A percentile compares a stretch with the other conserved stretches of the same genome.
Conservation (phyloP, 2,329 filamentous ascomycete species). For the Beauveria australis region DNA sequence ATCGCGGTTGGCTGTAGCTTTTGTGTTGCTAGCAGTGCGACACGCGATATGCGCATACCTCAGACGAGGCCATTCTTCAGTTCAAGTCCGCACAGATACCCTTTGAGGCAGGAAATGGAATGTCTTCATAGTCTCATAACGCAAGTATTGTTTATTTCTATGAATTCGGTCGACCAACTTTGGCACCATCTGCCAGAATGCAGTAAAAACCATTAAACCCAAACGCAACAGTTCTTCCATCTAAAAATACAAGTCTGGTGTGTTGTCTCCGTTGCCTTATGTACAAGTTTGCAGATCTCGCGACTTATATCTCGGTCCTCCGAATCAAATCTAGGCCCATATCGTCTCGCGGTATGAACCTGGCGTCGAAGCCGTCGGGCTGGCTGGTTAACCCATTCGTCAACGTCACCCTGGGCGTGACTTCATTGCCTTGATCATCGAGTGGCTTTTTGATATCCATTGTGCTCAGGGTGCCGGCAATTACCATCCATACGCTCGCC, state of each 20-base stretch:
- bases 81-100: too few relatives aligned
- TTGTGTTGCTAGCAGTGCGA: not conserved
- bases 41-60: not conserved
- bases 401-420: conserved; percentile 21
- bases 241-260: not conserved
- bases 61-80: not conserved
- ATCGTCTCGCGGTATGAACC: conserved; percentile 18
- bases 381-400: conserved; percentile 21
- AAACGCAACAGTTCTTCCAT: not conserved
- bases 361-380: conserved; percentile 19
- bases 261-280: not conserved
- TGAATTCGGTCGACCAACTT: too few relatives aligned
- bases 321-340: conserved; percentile 1
- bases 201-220: not conserved
- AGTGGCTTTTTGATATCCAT: conserved; percentile 25
- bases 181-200: too few relatives aligned
- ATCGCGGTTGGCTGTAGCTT: too few relatives aligned
- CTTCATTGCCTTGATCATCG: conserved; percentile 26
- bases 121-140: too few relatives aligned
- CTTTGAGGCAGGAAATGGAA: too few relatives aligned
- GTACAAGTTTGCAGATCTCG: not conserved
- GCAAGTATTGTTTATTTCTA: too few relatives aligned
- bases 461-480: conserved; percentile 31
- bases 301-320: not conserved
- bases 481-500: conserved; percentile 32